These are phyloP conservation scores for Cryphonectria parasitica DNA, from an alignment of 2,329 filamentous ascomycete genomes.

Conservation along the genomic window DNA sequence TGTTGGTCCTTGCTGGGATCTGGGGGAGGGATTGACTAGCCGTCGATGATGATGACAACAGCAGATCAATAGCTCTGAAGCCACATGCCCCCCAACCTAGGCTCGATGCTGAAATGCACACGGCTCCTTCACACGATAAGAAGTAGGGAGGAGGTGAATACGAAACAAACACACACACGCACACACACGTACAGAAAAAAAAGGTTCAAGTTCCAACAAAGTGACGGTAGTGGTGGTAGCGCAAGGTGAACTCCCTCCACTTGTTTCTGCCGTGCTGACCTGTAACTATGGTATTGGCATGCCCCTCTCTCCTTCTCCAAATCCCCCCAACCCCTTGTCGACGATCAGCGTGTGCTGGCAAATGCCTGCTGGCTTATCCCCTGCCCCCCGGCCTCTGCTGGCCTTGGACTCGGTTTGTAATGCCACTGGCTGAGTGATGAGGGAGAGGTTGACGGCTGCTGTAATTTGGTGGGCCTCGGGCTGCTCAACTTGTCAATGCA, in stretches of 20 bases:
- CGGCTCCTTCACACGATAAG: not conserved
- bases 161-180: not conserved
- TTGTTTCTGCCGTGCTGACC: not conserved
- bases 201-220: not conserved
- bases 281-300: not conserved
- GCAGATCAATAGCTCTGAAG: not conserved
- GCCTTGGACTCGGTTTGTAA: conserved; percentile 7
- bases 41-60: not conserved
- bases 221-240: not conserved
- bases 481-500: conserved; percentile 3
- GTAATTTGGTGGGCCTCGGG: not conserved
- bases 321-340: not conserved
- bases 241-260: not conserved
- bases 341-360: conserved; percentile 13
- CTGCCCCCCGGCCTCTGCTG: not conserved
- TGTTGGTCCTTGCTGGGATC: not conserved
- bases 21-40: not conserved
- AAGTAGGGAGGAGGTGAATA: not conserved
- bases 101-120: not conserved
- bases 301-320: not conserved
- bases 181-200: not conserved
- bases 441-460: not conserved
- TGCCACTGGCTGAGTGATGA: not conserved
- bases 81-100: not conserved
- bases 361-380: not conserved